Conservation (phyloP, 169 alveolate genomes). For the Perkinsus marinus region DNA sequence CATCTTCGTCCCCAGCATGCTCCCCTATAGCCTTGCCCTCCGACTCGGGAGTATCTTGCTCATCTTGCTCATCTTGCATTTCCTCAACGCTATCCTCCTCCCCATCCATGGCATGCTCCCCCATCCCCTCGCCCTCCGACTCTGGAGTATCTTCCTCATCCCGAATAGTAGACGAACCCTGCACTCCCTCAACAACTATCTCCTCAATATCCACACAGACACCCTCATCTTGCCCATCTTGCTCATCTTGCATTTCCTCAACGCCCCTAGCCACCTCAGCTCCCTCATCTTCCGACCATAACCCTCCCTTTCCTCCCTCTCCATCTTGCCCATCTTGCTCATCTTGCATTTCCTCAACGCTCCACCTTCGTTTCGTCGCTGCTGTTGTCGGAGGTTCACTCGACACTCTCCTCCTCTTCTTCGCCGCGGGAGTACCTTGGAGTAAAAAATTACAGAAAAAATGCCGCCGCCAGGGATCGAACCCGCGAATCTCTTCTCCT, state of each 20-base stretch:
- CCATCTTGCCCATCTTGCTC: neutral
- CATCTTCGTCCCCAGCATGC: too few species aligned
- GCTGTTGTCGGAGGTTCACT: neutral
- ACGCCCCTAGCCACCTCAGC: too few species aligned
- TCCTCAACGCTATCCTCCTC: neutral
- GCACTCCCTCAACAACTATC: neutral
- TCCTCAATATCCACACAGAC: too few species aligned
- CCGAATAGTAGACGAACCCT: neutral
- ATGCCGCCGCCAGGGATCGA: neutral
- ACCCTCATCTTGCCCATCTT: too few species aligned
- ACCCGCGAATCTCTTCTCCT: neutral
- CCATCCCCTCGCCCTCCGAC: neutral
- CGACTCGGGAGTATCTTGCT: neutral
- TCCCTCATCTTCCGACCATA: too few species aligned
- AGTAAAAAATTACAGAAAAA: neutral
- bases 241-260: too few species aligned
- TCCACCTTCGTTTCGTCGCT: neutral
- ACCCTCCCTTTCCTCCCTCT: neutral
- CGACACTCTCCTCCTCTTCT: neutral
- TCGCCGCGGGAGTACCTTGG: neutral
- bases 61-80: neutral
- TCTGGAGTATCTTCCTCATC: neutral
- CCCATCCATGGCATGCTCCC: too few species aligned
- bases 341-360: neutral
- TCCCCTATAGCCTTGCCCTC: neutral